These are phyloP conservation scores for Zygosaccharomyces pseudorouxii DNA, from an alignment of 805 yeast genomes.

Conservation along the genomic window DNA sequence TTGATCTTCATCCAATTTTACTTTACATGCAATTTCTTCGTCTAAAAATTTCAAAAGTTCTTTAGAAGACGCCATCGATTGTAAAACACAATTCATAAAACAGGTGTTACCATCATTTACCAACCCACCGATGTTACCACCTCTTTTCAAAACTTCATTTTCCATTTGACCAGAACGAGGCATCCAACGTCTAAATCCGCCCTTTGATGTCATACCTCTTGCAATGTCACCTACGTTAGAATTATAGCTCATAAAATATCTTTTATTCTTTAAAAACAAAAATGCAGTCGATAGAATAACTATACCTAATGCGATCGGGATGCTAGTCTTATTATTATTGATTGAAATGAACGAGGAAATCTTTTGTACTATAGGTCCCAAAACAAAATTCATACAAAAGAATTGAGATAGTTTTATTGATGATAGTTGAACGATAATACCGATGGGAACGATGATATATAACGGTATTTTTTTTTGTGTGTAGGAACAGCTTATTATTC, in stretches of 20 bases:
- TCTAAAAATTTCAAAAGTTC: constrained; percentile 54
- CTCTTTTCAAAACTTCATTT: constrained; percentile 44
- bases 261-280: constrained; percentile 10
- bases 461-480: too few species aligned
- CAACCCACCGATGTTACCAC: constrained; percentile 78
- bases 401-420: not conserved
- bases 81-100: constrained; percentile 86
- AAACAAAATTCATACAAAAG: constrained; percentile 12
- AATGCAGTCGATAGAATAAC: constrained; percentile 13
- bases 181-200: constrained; percentile 22
- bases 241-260: constrained; percentile 12
- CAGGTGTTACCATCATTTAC: constrained; percentile 89
- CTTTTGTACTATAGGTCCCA: constrained; percentile 11
- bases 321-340: constrained; percentile 6
- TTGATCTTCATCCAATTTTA: constrained; percentile 6
- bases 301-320: constrained; percentile 10
- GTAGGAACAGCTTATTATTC: not conserved
- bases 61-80: constrained; percentile 68
- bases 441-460: too few species aligned
- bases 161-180: constrained; percentile 19
- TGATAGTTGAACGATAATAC: not conserved
- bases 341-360: constrained; percentile 11
- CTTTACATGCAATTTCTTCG: constrained; percentile 31
- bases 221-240: constrained; percentile 14
- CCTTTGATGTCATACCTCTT: constrained; percentile 11